Percentiles rank a stretch among this genome's conserved stretches.
Evolutionary conservation across 805 yeast genomes (phyloP).

Genomic region (Candida piceae): DNA sequence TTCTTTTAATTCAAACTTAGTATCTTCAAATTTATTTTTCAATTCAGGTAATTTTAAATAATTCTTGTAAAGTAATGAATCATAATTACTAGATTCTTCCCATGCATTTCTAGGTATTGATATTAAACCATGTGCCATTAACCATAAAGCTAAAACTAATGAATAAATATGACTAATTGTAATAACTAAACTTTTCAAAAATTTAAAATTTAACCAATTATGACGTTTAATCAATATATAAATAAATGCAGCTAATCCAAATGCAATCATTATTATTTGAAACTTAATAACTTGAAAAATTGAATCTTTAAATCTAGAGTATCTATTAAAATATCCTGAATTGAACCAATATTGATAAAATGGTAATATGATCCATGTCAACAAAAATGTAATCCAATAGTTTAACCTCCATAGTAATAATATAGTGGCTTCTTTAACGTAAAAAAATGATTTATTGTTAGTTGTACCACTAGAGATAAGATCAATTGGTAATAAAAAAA

Average conservation of each 20-base stretch:
- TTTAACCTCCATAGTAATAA: constrained; percentile 65
- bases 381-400: constrained; percentile 75
- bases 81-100: constrained; percentile 20
- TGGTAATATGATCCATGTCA: constrained; percentile 77
- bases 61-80: constrained; percentile 23
- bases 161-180: constrained; percentile 77
- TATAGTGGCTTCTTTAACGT: constrained; percentile 40
- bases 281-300: constrained; percentile 51
- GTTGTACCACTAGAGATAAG: constrained; percentile 48
- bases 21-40: constrained; percentile 59
- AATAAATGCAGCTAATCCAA: constrained; percentile 49
- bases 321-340: constrained; percentile 56
- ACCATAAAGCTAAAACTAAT: constrained; percentile 68
- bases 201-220: constrained; percentile 31
- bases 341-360: constrained; percentile 66
- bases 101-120: constrained; percentile 49
- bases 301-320: constrained; percentile 50
- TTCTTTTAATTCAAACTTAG: constrained; percentile 58
- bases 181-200: constrained; percentile 62
- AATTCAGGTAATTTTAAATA: constrained; percentile 54
- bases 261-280: constrained; percentile 50
- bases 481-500: constrained; percentile 71
- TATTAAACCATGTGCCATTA: constrained; percentile 79
- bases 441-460: constrained; percentile 33
- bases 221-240: constrained; percentile 46